Percentiles rank a stretch among this genome's conserved stretches.
Evolutionary conservation across 768 basidiomycete species (phyloP).

Genomic region (Serendipita sp.): DNA sequence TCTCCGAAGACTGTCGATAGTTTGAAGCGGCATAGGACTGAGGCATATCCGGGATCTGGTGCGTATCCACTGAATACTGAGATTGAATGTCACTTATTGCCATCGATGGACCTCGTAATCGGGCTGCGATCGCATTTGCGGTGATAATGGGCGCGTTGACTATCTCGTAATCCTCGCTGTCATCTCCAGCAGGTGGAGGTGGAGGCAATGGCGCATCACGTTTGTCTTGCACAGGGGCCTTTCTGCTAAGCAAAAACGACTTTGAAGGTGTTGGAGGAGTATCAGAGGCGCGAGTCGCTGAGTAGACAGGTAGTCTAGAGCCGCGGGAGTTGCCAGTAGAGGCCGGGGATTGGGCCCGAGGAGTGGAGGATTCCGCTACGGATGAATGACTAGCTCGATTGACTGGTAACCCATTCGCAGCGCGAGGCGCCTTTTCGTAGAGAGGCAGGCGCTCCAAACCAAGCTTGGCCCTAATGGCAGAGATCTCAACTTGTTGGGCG

Average conservation of each 20-base stretch:
- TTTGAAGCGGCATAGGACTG: not conserved
- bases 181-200: not conserved
- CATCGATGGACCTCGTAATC: constrained; percentile 1
- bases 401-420: not conserved
- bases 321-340: not conserved
- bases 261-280: not conserved
- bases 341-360: not conserved
- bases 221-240: not conserved
- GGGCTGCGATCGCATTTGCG: not conserved
- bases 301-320: not conserved
- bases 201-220: constrained; percentile 3
- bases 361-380: not conserved
- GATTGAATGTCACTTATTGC: not conserved
- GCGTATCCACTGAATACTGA: not conserved
- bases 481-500: not conserved
- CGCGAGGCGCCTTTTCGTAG: constrained; percentile 1
- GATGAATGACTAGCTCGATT: not conserved
- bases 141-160: not conserved
- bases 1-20: not conserved
- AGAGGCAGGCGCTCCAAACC: not conserved
- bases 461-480: constrained; percentile 4
- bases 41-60: not conserved
- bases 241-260: not conserved
- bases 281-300: not conserved
- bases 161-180: not conserved